Base-by-base conservation (phyloP, 768 basidiomycete genomes). In the Sutorius australiensis region DNA sequence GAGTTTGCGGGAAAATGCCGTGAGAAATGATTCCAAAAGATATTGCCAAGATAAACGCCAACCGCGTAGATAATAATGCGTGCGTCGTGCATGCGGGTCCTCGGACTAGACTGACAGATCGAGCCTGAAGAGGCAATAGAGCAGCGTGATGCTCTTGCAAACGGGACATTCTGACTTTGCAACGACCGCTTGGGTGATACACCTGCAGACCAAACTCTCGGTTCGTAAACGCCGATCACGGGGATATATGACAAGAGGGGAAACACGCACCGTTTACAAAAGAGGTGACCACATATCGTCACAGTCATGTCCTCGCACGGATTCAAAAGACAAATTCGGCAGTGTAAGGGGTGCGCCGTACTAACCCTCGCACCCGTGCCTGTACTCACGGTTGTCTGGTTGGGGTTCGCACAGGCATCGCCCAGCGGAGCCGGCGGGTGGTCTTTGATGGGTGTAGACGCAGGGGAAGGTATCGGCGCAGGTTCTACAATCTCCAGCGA, bases 221-320 rank as follows among this genome's bases (percentile, higher is more conserved):
- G 31, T 33, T 34, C 31, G 9, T 16, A 3, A 46, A 33, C 5
- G 6, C 17, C 24, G 14, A 8, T 42, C 27, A 8, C 13, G 21
- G 4, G 21, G 4, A 41, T 13, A 8, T 30, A 19, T 6, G 21
- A 34, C 14, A 33, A 17, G 12, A 12, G 12, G 10, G 21, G 17
- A 12, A 11, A 37, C 42, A 34, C 77, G 21, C 51, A 82, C 83
- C 72, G 53, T 50, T 80, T 74, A 58, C 83, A 85, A 56, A 85
- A 85, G 16, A 85, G 59, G 55, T 85, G 83, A 3, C 83, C 83
- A 58, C 83, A 85, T 66, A 81, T 78, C 5, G 80, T 83, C 19
- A 77, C 82, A 3, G 80, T 83, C 41, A 77, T 74, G 53, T 82
- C 75, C 33, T 76, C 73, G 48, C 79, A 80, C 1, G 75, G 73